Conservation (phyloP, 2,329 filamentous ascomycete genomes). For the Epichloe sylvatica region DNA sequence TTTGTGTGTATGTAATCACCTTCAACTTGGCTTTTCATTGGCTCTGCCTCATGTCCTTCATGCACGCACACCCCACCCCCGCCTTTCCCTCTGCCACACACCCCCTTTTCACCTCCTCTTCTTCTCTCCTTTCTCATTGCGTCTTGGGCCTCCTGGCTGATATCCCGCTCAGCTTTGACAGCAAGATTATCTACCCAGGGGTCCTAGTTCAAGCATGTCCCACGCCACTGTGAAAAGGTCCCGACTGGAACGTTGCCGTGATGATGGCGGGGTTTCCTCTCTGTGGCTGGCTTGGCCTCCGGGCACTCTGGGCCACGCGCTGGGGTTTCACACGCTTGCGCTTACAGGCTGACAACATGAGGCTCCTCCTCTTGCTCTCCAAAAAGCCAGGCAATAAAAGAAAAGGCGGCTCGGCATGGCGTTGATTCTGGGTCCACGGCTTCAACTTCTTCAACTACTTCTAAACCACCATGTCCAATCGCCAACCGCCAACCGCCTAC, state of each 20-base stretch:
- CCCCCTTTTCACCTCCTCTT: too few species aligned
- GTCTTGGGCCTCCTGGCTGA: too few species aligned
- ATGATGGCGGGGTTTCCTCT: not conserved
- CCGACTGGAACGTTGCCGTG: conserved; percentile 3
- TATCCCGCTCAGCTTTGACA: too few species aligned
- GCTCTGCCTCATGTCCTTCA: too few species aligned
- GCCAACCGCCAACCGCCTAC: not conserved
- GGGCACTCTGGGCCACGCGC: too few species aligned
- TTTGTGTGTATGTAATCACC: too few species aligned
- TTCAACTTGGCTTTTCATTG: too few species aligned
- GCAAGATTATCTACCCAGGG: too few species aligned
- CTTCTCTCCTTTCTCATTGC: too few species aligned
- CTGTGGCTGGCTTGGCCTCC: conserved; percentile 2
- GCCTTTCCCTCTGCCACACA: not conserved
- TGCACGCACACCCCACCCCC: too few species aligned
- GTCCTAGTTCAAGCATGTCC: not conserved
- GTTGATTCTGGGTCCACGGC: not conserved
- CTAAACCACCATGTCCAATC: not conserved
- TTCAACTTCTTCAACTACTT: not conserved
- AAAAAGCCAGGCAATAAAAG: not conserved
- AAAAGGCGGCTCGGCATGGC: conserved; percentile 1
- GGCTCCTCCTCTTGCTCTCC: not conserved
- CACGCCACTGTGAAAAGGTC: not conserved
- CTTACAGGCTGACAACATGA: not conserved
- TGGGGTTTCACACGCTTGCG: not conserved